phyloP scores from a whole-genome alignment of 495 filamentous ascomycete genomes.

The Clavariopsis aquatica region DNA sequence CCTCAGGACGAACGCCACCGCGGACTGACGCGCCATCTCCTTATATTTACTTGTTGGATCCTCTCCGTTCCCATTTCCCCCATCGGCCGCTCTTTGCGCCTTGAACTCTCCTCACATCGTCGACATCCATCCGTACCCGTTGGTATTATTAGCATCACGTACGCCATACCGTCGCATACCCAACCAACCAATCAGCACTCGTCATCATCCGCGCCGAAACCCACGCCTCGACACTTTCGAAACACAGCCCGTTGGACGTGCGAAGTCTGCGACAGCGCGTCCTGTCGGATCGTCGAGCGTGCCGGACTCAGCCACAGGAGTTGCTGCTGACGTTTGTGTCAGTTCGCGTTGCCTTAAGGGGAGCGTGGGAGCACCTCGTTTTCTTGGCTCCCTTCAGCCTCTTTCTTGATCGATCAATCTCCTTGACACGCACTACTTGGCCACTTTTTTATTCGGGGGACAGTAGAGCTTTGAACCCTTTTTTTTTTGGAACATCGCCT shows the following conservation, averaged over 20 bases:
- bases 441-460: not conserved
- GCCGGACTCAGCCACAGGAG: not conserved
- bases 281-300: not conserved
- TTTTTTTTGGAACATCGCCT: not conserved
- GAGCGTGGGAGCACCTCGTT: not conserved
- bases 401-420: too few species aligned
- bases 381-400: slow-evolving; percentile 1
- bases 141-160: not conserved
- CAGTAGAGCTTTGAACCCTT: too few species aligned
- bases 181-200: too few species aligned
- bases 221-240: not conserved
- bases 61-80: not conserved
- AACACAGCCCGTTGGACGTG: slow-evolving; percentile 6
- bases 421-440: too few species aligned
- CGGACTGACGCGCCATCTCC: not conserved
- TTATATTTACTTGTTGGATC: too few species aligned
- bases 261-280: not conserved
- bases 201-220: not conserved
- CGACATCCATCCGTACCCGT: not conserved
- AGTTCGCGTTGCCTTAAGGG: too few species aligned
- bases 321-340: not conserved
- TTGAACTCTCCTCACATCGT: not conserved
- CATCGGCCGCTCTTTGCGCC: not conserved
- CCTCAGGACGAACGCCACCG: not conserved
- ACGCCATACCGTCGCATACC: not conserved